phyloP scores from a whole-genome alignment of 1,284 basidiomycete genomes.

The Pyrrhoderma noxium region DNA sequence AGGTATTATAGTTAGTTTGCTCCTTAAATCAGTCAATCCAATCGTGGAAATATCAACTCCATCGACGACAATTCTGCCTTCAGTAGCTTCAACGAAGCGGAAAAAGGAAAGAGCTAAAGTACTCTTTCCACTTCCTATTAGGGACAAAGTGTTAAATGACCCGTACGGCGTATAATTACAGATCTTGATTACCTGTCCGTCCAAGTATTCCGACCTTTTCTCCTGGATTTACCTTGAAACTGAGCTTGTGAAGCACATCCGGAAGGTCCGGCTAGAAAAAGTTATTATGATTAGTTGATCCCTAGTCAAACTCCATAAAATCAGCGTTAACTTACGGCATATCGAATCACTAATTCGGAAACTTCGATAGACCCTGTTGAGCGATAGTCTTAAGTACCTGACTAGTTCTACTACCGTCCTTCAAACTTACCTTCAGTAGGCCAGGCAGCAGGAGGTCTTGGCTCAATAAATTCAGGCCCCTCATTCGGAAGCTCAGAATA shows the following conservation, averaged over 20 bases:
- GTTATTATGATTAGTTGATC: too few relatives aligned
- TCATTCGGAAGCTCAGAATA: slow-evolving; percentile 78
- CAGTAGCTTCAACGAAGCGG: slow-evolving; percentile 86
- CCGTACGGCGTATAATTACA: too few relatives aligned
- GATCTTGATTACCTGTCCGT: slow-evolving; percentile 58
- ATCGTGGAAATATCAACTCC: slow-evolving; percentile 81
- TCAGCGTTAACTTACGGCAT: slow-evolving; percentile 56
- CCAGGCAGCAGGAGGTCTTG: slow-evolving; percentile 79
- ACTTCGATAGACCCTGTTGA: slow-evolving; percentile 50
- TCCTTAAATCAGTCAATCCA: slow-evolving; percentile 83
- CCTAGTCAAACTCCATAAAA: background rate
- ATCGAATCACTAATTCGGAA: slow-evolving; percentile 77
- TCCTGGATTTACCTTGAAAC: slow-evolving; percentile 69
- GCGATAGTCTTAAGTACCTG: background rate
- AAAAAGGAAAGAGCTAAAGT: slow-evolving; percentile 92
- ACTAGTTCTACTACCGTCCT: background rate
- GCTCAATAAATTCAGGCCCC: slow-evolving; percentile 76
- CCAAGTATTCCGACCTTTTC: slow-evolving; percentile 88
- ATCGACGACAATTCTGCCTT: slow-evolving; percentile 81
- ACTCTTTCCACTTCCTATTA: slow-evolving; percentile 54
- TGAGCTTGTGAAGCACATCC: slow-evolving; percentile 77
- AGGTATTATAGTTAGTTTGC: slow-evolving; percentile 87
- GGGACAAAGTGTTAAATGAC: background rate
- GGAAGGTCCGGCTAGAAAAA: slow-evolving; percentile 66
- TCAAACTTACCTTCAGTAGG: slow-evolving; percentile 52